Percentiles rank a stretch among this genome's conserved stretches.
Conservation (phyloP, 1,284 basidiomycete species). For the Ceratobasidium sp. region DNA sequence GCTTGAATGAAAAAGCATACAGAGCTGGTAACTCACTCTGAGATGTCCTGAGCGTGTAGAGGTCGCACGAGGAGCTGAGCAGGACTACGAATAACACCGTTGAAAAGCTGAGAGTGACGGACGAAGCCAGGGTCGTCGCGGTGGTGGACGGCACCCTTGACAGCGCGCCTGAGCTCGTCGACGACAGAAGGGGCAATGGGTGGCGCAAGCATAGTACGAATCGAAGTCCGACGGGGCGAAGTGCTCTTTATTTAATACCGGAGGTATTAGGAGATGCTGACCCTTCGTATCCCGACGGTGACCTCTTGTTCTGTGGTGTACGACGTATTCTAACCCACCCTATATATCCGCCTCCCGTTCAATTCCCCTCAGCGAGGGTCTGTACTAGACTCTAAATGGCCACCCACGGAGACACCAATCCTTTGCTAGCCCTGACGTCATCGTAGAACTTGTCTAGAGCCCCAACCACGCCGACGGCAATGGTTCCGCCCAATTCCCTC, state of each 20-base stretch:
- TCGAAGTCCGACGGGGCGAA: constrained; percentile 23
- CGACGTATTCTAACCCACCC: background rate
- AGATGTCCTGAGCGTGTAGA: constrained; percentile 78
- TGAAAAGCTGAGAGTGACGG: constrained; percentile 77
- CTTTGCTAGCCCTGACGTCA: too few relatives aligned
- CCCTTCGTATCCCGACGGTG: constrained; percentile 35
- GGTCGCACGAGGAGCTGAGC: constrained; percentile 76
- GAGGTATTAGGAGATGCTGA: constrained; percentile 41
- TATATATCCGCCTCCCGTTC: too few relatives aligned
- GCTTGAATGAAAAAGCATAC: constrained; percentile 23
- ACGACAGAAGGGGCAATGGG: background rate
- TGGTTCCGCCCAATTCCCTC: too few relatives aligned
- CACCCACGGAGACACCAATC: too few relatives aligned
- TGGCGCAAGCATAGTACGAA: background rate
- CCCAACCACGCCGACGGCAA: too few relatives aligned
- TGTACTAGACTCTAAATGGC: too few relatives aligned
- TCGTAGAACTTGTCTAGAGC: too few relatives aligned
- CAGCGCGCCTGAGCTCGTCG: constrained; percentile 47
- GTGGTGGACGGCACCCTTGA: constrained; percentile 66
- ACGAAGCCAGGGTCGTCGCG: constrained; percentile 66
- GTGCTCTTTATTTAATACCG: constrained; percentile 41
- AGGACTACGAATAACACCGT: constrained; percentile 75
- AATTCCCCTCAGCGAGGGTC: too few relatives aligned
- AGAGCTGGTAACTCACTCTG: constrained; percentile 65
- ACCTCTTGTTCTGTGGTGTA: background rate